These are phyloP conservation scores for Hygrophorus russula DNA, from an alignment of 768 basidiomycete species.

Conservation along the genomic window DNA sequence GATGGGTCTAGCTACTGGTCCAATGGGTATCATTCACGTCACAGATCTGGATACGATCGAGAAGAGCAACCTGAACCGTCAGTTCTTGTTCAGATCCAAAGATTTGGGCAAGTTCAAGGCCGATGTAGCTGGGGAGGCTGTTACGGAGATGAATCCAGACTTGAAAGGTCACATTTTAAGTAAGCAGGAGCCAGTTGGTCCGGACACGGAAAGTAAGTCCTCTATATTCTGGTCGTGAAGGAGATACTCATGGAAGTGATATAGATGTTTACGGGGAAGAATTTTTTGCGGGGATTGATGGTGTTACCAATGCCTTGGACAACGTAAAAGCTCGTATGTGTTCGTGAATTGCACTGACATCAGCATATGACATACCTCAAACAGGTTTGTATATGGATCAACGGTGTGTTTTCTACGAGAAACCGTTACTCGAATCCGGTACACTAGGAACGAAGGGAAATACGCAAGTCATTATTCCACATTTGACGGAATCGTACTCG, in stretches of 20 bases:
- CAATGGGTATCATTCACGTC: conserved; percentile 75
- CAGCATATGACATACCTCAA: conserved; percentile 1
- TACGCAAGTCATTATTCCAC: conserved; percentile 88
- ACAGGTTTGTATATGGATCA: conserved; percentile 96
- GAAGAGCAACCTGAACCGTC: conserved; percentile 96
- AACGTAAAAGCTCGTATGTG: conserved; percentile 88
- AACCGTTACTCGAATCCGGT: conserved; percentile 93
- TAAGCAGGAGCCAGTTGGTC: conserved; percentile 89
- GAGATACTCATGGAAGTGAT: conserved; percentile 38
- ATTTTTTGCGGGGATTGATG: conserved; percentile 83
- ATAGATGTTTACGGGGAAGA: conserved; percentile 84
- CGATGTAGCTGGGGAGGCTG: conserved; percentile 85
- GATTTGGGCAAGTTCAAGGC: conserved; percentile 97
- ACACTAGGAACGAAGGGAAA: conserved; percentile 98
- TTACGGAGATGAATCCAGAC: conserved; percentile 92
- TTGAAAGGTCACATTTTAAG: conserved; percentile 76
- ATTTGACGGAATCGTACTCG: conserved; percentile 92
- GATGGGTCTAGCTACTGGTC: conserved; percentile 86
- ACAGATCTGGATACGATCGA: conserved; percentile 99
- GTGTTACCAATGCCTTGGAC: conserved; percentile 95
- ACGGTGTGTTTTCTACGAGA: conserved; percentile 92
- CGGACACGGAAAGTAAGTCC: conserved; percentile 79
- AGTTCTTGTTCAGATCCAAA: conserved; percentile 95
- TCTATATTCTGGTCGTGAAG: neutral
- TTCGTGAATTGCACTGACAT: neutral